Evolutionary conservation across 352 stramenopile genomes (phyloP).

Genomic region (Globisporangium radiosum): DNA sequence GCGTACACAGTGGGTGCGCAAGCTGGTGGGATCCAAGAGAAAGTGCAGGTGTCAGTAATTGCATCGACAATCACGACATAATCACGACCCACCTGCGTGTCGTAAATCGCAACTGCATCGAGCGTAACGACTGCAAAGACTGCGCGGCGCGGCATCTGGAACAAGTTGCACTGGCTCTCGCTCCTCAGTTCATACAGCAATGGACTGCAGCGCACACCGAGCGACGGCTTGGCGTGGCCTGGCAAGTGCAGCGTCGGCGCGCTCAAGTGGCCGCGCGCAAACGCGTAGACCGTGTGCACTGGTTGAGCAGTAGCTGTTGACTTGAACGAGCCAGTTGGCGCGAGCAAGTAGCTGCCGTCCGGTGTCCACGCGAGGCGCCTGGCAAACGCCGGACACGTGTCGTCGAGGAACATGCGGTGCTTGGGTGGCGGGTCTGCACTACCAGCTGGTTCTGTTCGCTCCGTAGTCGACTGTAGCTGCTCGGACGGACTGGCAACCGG

Average conservation of each 20-base stretch:
- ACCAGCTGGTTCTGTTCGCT: background rate
- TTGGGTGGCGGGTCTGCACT: constrained; percentile 19
- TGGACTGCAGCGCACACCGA: constrained; percentile 92
- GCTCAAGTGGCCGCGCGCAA: constrained; percentile 89
- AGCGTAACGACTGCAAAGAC: constrained; percentile 94
- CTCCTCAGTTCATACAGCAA: constrained; percentile 84
- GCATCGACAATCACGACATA: background rate
- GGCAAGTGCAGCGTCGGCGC: constrained; percentile 89
- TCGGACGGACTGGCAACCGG: constrained; percentile 1
- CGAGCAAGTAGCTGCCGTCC: constrained; percentile 90
- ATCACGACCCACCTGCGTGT: constrained; percentile 73
- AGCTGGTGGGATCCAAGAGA: constrained; percentile 9
- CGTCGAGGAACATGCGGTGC: constrained; percentile 90
- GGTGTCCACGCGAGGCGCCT: constrained; percentile 89
- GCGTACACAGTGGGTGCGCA: constrained; percentile 75
- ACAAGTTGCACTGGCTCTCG: constrained; percentile 45
- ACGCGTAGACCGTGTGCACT: constrained; percentile 91
- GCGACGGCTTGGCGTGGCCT: constrained; percentile 90
- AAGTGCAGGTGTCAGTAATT: background rate
- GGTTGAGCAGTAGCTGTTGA: constrained; percentile 27
- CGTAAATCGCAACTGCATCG: constrained; percentile 93
- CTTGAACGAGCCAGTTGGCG: constrained; percentile 75
- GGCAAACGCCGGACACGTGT: constrained; percentile 94
- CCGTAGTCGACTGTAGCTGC: constrained; percentile 3
- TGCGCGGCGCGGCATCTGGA: constrained; percentile 71